Percentiles rank a stretch among this genome's conserved stretches.
Evolutionary conservation across 1,284 basidiomycete species (phyloP).

Genomic region (Marasmius tenuissimus): DNA sequence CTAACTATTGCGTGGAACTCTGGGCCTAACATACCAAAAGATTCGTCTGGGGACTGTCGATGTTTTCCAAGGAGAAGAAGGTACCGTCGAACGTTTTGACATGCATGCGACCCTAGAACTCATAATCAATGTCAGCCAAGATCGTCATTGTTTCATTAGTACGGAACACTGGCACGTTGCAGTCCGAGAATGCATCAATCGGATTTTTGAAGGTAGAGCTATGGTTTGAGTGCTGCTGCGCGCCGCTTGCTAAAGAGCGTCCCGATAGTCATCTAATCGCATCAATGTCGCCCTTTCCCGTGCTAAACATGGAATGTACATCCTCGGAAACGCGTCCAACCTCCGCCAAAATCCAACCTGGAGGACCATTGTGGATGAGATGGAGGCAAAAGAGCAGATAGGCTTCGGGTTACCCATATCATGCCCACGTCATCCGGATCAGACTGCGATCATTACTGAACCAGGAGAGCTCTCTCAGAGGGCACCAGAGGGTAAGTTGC

Average conservation of each 20-base stretch:
- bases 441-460: slow-evolving; percentile 37
- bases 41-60: slow-evolving; percentile 73
- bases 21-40: slow-evolving; percentile 28
- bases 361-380: slow-evolving; percentile 54
- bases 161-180: slow-evolving; percentile 55
- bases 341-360: slow-evolving; percentile 58
- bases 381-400: slow-evolving; percentile 46
- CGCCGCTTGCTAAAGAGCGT: background rate
- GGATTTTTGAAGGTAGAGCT: slow-evolving; percentile 64
- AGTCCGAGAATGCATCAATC: slow-evolving; percentile 46
- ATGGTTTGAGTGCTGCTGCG: slow-evolving; percentile 1
- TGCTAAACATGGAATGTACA: slow-evolving; percentile 69
- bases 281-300: slow-evolving; percentile 75
- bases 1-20: background rate
- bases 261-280: slow-evolving; percentile 50
- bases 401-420: slow-evolving; percentile 56
- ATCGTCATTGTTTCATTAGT: slow-evolving; percentile 74
- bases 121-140: slow-evolving; percentile 23
- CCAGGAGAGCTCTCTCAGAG: slow-evolving; percentile 53
- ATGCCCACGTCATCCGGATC: slow-evolving; percentile 58
- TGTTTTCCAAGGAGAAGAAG: slow-evolving; percentile 76
- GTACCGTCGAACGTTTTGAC: slow-evolving; percentile 32
- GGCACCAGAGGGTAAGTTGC: slow-evolving; percentile 55
- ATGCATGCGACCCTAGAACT: background rate
- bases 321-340: slow-evolving; percentile 66